Base-by-base conservation (phyloP, 495 filamentous ascomycete species). In the Copromyces sp. region DNA sequence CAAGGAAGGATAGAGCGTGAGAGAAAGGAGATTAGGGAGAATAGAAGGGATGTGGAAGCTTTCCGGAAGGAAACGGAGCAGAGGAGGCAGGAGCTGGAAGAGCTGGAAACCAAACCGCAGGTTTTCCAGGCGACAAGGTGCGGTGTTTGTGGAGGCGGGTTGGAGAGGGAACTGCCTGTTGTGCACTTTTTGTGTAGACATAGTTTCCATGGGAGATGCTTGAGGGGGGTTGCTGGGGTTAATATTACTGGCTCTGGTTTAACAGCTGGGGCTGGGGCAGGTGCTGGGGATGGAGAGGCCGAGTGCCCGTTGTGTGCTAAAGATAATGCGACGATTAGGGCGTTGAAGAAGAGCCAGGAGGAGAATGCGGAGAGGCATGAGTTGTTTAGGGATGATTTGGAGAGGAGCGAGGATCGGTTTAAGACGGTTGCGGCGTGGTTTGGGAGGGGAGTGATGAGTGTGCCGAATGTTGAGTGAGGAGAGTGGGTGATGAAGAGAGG, bases 151-250 rank as follows among this genome's bases (percentile, higher is more conserved):
- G 53, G 53, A 16, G 53, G 53, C 3, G 88, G 89, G 20, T 83
- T 86, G 68, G 84, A 86, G 68, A 85, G 98, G 37, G 93, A 97
- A 75, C 83, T 98, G 42, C 95, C 95, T 3, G 91, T 89, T 0
- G 94, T 98, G 65, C 95, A 99, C 80, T 99, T 98, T 80, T 82
- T 98, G 75, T 99, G 95, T 86, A 95, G 94, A 79, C 95, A 99
- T 79, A 93, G 90, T 61, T 99, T 97, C 85, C 95, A 99, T 79
- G 91, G 96, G 81, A 86, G 92, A 38, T 97, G 93, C 82, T 84
- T 96, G 69, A 89, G 82, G 70, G 77, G 79, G 69, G 77, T 77
- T 42, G 73, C 76, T 2, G 80, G 81, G 68, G 83, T 77, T 53
- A 69, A 75, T 20, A 68, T 70, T 42, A 12, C 29, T 5, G 68